Base-by-base conservation (phyloP, 495 filamentous ascomycete species). In the Xylaria curta region DNA sequence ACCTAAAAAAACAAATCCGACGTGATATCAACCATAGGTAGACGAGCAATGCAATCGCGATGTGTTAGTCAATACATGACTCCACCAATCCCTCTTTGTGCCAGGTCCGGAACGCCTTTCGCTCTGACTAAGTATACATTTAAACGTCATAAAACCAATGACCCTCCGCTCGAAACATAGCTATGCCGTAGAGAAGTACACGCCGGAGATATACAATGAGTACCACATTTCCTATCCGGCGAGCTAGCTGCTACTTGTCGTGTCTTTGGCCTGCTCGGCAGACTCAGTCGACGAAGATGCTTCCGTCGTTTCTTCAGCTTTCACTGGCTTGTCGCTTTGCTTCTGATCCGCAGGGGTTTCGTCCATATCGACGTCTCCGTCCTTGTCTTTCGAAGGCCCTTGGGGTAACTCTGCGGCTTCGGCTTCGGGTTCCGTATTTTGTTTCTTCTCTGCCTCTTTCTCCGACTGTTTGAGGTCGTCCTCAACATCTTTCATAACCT, bases 351-450 rank as follows among this genome's bases (percentile, higher is more conserved):
- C 58, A 15, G 64, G 36, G 12, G 76, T 24, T 21, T 53, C 69
- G 1, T 75, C 73, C 78, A 80, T 78, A 21, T 79, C 74, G 31
- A 80, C 61, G 33, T 79, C 78, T 3, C 76, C 78, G 56, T 79
- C 78, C 28, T 59, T 38, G 28, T 79, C 76, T 21, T 72, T 66
- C 15, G 73, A 74, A 15, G 71, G 64, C 2, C 70, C 56, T 56
- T 73, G 67, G 1, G 70, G 21, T 10, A 56, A 44, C 19, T 12
- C 26, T 61, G 66, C 66, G 1, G 36, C 61, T 60, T 78, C 72
- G 3, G 73, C 40, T 66, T 76, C 72, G 7, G 72, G 69, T 17
- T 54, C 65, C 2, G 67, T 33, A 15, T 67, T 72, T 8, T 49
- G 15, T 8, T 67, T 60, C 51, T 74, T 74, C 47, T 76, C 68